These are phyloP conservation scores for Allomyces arbusculus DNA, from an alignment of 192 early-diverging fungal species.

Conservation along the genomic window DNA sequence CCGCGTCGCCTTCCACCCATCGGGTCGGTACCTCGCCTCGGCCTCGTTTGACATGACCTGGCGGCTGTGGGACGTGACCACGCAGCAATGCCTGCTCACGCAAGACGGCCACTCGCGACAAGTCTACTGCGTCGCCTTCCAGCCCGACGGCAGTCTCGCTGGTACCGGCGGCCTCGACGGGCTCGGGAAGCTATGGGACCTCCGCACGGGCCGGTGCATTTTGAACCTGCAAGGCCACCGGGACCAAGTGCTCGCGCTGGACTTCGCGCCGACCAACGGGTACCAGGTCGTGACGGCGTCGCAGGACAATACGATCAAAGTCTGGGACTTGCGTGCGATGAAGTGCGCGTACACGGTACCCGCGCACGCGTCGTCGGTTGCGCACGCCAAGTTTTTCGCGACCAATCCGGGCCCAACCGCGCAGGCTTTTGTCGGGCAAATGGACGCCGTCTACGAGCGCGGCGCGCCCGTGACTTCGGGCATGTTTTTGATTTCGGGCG, in stretches of 20 bases:
- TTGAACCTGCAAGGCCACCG: slow-evolving; percentile 80
- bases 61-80: slow-evolving; percentile 87
- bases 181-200: slow-evolving; percentile 88
- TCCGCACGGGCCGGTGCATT: slow-evolving; percentile 73
- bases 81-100: slow-evolving; percentile 50
- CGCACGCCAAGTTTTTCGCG: slow-evolving; percentile 48
- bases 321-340: slow-evolving; percentile 77
- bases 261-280: slow-evolving; percentile 58
- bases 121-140: slow-evolving; percentile 80
- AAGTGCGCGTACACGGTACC: slow-evolving; percentile 64
- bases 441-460: slow-evolving; percentile 10
- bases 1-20: slow-evolving; percentile 75
- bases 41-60: slow-evolving; percentile 69
- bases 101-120: slow-evolving; percentile 92
- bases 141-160: slow-evolving; percentile 71
- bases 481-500: slow-evolving; percentile 53
- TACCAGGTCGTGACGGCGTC: slow-evolving; percentile 80
- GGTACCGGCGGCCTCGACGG: slow-evolving; percentile 85
- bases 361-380: slow-evolving; percentile 77
- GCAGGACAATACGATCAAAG: slow-evolving; percentile 73
- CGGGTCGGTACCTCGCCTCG: slow-evolving; percentile 59
- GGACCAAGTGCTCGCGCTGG: slow-evolving; percentile 65
- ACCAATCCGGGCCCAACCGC: slow-evolving; percentile 9
- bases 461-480: slow-evolving; percentile 26
- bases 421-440: slow-evolving; percentile 12